These are phyloP conservation scores for Eimeria maxima DNA, from an alignment of 169 alveolate genomes.

Conservation along the genomic window DNA sequence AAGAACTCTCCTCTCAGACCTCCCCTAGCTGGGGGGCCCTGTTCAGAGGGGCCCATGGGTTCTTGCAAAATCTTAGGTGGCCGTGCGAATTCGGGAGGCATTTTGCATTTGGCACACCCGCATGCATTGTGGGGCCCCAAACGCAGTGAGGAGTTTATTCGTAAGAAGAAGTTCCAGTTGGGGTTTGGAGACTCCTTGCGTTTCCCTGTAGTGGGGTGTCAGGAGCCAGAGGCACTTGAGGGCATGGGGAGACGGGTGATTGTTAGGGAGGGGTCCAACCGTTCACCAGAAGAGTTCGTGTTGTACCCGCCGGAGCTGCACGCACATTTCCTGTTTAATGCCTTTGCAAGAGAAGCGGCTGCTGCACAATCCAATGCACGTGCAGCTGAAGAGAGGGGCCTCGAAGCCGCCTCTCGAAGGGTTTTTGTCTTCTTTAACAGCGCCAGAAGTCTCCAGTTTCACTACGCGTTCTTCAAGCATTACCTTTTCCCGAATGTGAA, in stretches of 20 bases:
- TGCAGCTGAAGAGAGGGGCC: neutral
- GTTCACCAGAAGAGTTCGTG: conserved; percentile 61
- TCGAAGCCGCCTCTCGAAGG: neutral
- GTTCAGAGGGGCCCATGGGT: neutral
- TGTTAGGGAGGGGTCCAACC: neutral
- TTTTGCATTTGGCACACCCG: conserved; percentile 20
- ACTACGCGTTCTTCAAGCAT: conserved; percentile 76
- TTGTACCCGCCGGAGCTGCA: conserved; percentile 78
- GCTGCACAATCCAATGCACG: conserved; percentile 6
- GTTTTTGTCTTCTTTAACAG: conserved; percentile 53
- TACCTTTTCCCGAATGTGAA: conserved; percentile 49
- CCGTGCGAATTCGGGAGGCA: neutral
- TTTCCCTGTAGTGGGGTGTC: neutral
- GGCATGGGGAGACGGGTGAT: neutral
- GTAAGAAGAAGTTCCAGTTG: conserved; percentile 41
- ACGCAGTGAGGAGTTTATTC: conserved; percentile 64
- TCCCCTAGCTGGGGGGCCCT: neutral
- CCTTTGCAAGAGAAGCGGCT: conserved; percentile 31
- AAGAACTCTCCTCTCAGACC: neutral
- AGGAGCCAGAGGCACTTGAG: neutral
- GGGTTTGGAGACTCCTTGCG: neutral
- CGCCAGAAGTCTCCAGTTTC: conserved; percentile 68
- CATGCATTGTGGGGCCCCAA: conserved; percentile 79
- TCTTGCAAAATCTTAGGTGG: neutral
- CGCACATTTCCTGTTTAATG: conserved; percentile 67